Conservation (phyloP, 805 yeast genomes). For the Wickerhamiella galacta region DNA sequence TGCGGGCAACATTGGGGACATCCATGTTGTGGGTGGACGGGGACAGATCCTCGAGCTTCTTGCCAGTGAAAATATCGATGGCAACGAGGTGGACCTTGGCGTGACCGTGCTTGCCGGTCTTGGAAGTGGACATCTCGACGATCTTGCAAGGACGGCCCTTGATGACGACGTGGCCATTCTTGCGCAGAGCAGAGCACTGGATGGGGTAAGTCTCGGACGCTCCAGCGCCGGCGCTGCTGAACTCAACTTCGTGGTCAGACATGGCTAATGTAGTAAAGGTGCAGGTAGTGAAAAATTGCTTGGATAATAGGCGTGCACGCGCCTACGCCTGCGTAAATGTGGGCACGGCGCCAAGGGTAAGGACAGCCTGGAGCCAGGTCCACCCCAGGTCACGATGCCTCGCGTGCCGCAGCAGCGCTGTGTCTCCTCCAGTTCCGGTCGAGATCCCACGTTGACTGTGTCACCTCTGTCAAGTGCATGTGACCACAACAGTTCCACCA, state of each 20-base stretch:
- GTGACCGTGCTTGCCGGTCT: slow-evolving; percentile 99
- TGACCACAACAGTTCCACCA: no score
- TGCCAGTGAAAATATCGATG: slow-evolving; percentile 95
- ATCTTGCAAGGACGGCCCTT: slow-evolving; percentile 99
- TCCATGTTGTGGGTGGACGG: slow-evolving; percentile 99
- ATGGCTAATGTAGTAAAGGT: slow-evolving; percentile 11
- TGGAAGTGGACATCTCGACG: slow-evolving; percentile 99
- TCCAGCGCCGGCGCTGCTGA: slow-evolving; percentile 98
- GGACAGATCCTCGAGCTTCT: slow-evolving; percentile 98
- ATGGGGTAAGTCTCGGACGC: slow-evolving; percentile 96
- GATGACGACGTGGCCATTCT: slow-evolving; percentile 98
- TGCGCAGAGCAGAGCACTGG: slow-evolving; percentile 99
- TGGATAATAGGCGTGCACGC: background rate
- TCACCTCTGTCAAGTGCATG: no score
- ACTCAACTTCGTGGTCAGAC: slow-evolving; percentile 48
- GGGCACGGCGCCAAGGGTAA: no score
- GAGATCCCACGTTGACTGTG: no score
- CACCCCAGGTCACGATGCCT: no score
- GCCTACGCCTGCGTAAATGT: no score
- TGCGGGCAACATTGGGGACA: slow-evolving; percentile 93
- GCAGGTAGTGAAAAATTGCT: background rate
- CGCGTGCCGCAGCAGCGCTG: no score
- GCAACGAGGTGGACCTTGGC: slow-evolving; percentile 99
- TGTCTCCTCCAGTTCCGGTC: no score
- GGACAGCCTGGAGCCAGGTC: no score